These are phyloP conservation scores for Ascochyta rabiei DNA, from an alignment of 2,329 filamentous ascomycete genomes.

Conservation along the genomic window DNA sequence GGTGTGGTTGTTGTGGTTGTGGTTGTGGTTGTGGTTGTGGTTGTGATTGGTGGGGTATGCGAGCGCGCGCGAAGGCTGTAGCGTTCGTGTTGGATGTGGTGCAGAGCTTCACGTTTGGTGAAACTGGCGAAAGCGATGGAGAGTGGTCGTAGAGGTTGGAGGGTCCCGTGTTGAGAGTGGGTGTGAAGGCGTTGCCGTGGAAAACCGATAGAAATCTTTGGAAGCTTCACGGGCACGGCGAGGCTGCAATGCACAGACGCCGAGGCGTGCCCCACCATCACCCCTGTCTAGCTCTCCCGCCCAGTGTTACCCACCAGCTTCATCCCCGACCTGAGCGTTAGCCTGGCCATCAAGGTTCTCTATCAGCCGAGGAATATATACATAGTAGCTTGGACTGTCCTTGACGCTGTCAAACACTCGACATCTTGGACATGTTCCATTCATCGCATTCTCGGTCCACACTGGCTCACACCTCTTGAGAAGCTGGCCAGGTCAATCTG, in stretches of 20 bases:
- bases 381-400: too few relatives aligned
- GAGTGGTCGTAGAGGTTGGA: too few relatives aligned
- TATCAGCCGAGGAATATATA: not conserved
- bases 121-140: not conserved
- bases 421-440: too few relatives aligned
- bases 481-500: too few relatives aligned
- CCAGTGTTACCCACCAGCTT: not conserved
- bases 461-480: too few relatives aligned
- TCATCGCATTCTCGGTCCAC: too few relatives aligned
- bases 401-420: too few relatives aligned
- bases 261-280: slow-evolving; percentile 6
- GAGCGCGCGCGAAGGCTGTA: not conserved
- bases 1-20: not conserved
- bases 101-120: not conserved
- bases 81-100: not conserved
- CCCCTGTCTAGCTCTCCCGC: slow-evolving; percentile 8
- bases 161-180: not conserved
- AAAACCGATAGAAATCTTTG: slow-evolving; percentile 8
- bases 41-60: not conserved
- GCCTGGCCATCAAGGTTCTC: slow-evolving; percentile 8
- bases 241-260: slow-evolving; percentile 14
- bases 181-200: not conserved
- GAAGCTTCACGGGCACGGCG: slow-evolving; percentile 10
- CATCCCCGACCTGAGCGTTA: not conserved
- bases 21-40: not conserved